Base-by-base conservation (phyloP, 805 yeast species). In the Nakazawaea populi region DNA sequence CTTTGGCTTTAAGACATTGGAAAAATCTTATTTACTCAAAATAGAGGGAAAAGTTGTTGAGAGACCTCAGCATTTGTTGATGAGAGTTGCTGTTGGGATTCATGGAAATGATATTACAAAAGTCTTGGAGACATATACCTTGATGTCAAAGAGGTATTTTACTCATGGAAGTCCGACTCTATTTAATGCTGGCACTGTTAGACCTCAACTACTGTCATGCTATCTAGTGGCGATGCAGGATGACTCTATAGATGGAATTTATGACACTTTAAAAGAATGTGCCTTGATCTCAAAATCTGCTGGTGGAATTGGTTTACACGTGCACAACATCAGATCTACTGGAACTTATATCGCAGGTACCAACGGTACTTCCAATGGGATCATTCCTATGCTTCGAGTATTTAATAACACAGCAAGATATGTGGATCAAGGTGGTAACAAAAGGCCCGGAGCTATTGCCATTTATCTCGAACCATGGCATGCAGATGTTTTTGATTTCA, bases 351-450 rank as follows among this genome's bases (percentile, higher is more conserved):
- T 79, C 59, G 80, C 83, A 45, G 82, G 83, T 58, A 77, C 84
- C 32, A 79, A 79, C 61, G 85, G 85, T 62, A 77, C 82, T 32
- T 79, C 84, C 39, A 79, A 77, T 60, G 85, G 85, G 55, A 73
- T 79, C 47, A 77, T 79, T 55, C 85, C 85, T 40, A 79, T 79
- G 85, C 74, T 79, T 41, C 72, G 83, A 61, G 85, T 79, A 29
- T 79, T 79, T 69, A 79, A 79, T 66, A 79, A 77, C 62, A 79
- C 85, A 39, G 85, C 85, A 37, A 72, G 83, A 62, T 79, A 79
- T 59, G 85, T 79, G 42, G 85, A 79, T 60, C 85, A 79, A 65
- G 85, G 85, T 62, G 85, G 85, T 58, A 79, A 79, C 66, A 79
- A 79, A 67, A 69, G 85, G 64, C 85, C 85, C 12, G 85, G 85